Base-by-base conservation (phyloP, 1,139 yeast genomes). In the Lodderomyces parapsilosis region DNA sequence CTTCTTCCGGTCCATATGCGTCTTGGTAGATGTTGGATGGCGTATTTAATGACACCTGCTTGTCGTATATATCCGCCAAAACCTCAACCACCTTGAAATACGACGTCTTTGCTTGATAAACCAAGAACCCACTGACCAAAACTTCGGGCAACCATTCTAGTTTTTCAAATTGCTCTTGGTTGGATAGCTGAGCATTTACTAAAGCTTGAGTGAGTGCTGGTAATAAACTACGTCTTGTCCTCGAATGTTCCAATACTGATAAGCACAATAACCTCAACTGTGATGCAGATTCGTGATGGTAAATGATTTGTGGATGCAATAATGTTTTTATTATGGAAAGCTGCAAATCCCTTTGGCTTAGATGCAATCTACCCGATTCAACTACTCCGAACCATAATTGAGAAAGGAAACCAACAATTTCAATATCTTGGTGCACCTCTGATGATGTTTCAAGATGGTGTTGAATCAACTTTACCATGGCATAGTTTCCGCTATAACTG, bases 341-440 rank as follows among this genome's bases (percentile, higher is more conserved):
- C 50, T 89, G 96, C 33, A 88, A 66, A 9, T 71, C 72, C 44
- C 81, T 76, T 51, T 88, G 94, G 43, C 77, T 77, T 43, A 88
- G 68, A 38, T 83, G 78, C 36, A 89, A 66, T 44, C 95, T 68
- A 9, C 81, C 83, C 1, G 77, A 71, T 19, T 33, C 36, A n/a
- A 71, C 71, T 18, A 88, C 56, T 20, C 73, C 74, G 6, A 65
- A 65, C 94, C 96, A 87, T 17, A 84, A 66, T 0, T 60, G 59
- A 2, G 61, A 54, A 27, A 77, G 49, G 22, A 74, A 62, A 3
- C 60, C 59, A 7, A 68, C 57, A 36, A 75, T 50, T 13, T 47
- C 39, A 22, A 46, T 40, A 19, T 36, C 10, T 10, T 40, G 25
- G 20, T 19, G 30, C 13, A 11, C 34, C 4, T 32, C 17, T 10